Conservation (phyloP, 2,329 filamentous ascomycete species). For the Dactylellina sp. region DNA sequence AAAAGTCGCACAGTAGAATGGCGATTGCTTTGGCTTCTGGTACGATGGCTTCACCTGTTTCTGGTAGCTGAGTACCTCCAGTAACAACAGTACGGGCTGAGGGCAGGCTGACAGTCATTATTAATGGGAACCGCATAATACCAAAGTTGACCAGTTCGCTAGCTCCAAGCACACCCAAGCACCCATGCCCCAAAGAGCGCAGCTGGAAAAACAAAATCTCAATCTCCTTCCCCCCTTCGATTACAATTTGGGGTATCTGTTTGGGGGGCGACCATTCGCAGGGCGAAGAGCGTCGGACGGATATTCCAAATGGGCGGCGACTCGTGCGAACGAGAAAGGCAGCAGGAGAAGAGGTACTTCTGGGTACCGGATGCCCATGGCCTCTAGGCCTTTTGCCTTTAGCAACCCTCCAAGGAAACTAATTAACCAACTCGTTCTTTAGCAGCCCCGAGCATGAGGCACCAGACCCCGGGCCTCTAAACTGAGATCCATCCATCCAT, state of each 20-base stretch:
- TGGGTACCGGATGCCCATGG: conserved; percentile 39
- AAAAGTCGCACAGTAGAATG: conserved; percentile 19
- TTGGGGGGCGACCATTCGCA: conserved; percentile 49
- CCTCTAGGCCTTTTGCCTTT: conserved; percentile 45
- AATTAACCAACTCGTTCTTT: not conserved
- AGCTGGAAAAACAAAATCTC: conserved; percentile 51
- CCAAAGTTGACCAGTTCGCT: conserved; percentile 51
- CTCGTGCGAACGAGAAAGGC: conserved; percentile 46
- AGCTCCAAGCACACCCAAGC: conserved; percentile 31
- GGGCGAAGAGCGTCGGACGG: conserved; percentile 48
- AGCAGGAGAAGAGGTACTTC: conserved; percentile 50
- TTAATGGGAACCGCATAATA: conserved; percentile 49
- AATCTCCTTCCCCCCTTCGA: conserved; percentile 16
- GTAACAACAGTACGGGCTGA: conserved; percentile 40
- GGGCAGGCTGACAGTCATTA: conserved; percentile 53
- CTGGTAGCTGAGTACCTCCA: too few species aligned
- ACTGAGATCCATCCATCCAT: too few species aligned
- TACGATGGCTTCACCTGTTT: conserved; percentile 17
- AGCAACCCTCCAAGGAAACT: not conserved
- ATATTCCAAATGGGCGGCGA: conserved; percentile 57
- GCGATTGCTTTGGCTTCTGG: conserved; percentile 47
- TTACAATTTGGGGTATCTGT: conserved; percentile 28
- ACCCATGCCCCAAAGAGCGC: conserved; percentile 53
- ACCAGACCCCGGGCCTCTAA: conserved; percentile 39
- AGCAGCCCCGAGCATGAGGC: conserved; percentile 10